Evolutionary conservation across 441 rosid species (phyloP).

Genomic region (Eruca vesicaria): DNA sequence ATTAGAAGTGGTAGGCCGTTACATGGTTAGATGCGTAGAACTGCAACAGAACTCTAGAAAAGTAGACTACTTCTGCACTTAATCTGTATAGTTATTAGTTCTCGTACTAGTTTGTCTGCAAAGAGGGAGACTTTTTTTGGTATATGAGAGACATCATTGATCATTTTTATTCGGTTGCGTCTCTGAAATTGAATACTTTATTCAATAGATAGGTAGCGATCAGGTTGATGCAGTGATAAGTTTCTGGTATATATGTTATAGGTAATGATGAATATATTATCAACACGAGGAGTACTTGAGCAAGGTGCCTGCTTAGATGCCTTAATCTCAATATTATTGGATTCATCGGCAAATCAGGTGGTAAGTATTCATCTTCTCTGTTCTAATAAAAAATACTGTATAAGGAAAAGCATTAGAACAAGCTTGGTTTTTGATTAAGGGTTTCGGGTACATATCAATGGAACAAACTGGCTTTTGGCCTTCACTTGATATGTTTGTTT

Average conservation of each 20-base stretch:
- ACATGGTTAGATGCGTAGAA: neutral
- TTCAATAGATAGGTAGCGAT: neutral
- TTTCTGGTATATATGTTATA: slow-evolving; percentile 28
- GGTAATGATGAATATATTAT: slow-evolving; percentile 85
- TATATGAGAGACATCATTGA: neutral
- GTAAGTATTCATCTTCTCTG: slow-evolving; percentile 37
- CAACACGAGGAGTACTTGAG: slow-evolving; percentile 71
- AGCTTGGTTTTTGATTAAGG: neutral
- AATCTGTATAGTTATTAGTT: neutral
- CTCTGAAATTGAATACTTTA: too few relatives aligned
- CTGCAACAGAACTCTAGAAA: neutral
- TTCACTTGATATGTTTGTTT: neutral
- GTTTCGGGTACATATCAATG: neutral
- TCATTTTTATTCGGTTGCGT: too few relatives aligned
- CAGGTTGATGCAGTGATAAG: neutral
- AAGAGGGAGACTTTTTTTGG: neutral
- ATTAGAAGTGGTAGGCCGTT: neutral
- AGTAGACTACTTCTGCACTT: neutral
- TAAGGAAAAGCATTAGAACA: neutral
- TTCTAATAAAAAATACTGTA: neutral
- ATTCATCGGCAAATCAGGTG: slow-evolving; percentile 92
- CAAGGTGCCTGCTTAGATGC: slow-evolving; percentile 96
- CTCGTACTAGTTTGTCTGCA: neutral
- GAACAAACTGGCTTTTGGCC: neutral
- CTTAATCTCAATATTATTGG: slow-evolving; percentile 75